Conservation (phyloP, 257 asterid species). For the Solanum rostratum region DNA sequence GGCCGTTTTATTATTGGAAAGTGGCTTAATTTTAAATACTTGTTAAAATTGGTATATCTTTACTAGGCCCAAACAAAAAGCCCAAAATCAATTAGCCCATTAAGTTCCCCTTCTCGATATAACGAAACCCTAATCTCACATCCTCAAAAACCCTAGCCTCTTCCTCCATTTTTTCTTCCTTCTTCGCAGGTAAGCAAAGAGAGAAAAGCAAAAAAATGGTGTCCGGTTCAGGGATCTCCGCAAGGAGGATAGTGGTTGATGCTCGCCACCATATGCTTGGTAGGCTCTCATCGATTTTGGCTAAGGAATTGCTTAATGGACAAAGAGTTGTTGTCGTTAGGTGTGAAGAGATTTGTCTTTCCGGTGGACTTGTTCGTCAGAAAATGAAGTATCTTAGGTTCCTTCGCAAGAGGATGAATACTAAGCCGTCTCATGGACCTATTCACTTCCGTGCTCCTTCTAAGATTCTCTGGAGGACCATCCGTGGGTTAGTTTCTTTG, state of each 20-base stretch:
- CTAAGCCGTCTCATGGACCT: conserved; percentile 48
- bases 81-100: not conserved
- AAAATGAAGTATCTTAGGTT: conserved; percentile 44
- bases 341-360: conserved; percentile 40
- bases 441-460: conserved; percentile 46
- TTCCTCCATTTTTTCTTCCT: not conserved
- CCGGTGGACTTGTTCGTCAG: conserved; percentile 41
- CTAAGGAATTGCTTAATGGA: conserved; percentile 39
- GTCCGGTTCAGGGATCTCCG: conserved; percentile 37
- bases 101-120: not conserved
- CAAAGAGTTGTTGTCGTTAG: conserved; percentile 36
- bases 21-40: too few species aligned
- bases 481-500: conserved; percentile 25
- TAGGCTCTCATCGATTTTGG: conserved; percentile 26
- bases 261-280: conserved; percentile 50
- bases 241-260: conserved; percentile 31
- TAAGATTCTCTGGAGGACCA: conserved; percentile 42
- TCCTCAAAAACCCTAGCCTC: not conserved
- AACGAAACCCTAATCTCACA: not conserved
- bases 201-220: conserved; percentile 11
- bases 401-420: conserved; percentile 38
- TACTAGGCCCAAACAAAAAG: not conserved
- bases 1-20: too few species aligned
- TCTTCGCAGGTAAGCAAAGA: not conserved
- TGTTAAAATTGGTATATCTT: not conserved